Evolutionary conservation across 805 yeast genomes (phyloP).

Genomic region (Isabelozyma gotoi): DNA sequence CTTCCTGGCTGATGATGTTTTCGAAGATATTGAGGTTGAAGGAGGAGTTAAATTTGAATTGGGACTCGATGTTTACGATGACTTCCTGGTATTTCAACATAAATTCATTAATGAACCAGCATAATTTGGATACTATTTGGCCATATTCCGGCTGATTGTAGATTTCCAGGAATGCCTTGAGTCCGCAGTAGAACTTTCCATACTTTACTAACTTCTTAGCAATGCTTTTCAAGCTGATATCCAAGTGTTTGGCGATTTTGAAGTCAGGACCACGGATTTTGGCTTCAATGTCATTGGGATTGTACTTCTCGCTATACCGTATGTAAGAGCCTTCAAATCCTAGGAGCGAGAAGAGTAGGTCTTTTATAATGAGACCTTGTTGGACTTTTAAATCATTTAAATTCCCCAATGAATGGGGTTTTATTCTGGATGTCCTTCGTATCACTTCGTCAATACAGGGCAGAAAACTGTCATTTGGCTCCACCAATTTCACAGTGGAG

Average conservation of each 20-base stretch:
- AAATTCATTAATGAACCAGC: conserved; percentile 49
- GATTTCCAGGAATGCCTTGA: conserved; percentile 58
- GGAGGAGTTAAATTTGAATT: conserved; percentile 44
- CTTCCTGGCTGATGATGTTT: conserved; percentile 23
- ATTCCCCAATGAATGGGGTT: conserved; percentile 47
- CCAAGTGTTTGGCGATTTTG: conserved; percentile 68
- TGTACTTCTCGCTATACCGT: conserved; percentile 61
- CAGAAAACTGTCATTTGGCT: not conserved
- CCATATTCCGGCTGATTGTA: conserved; percentile 64
- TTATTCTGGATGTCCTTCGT: conserved; percentile 17
- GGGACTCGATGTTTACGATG: conserved; percentile 50
- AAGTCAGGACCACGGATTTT: conserved; percentile 71
- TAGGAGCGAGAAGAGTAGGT: conserved; percentile 62
- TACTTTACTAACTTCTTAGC: conserved; percentile 57
- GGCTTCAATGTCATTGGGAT: conserved; percentile 40
- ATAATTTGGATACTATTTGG: conserved; percentile 68
- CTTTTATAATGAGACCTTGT: conserved; percentile 72
- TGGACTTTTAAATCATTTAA: conserved; percentile 54
- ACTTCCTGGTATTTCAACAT: conserved; percentile 24
- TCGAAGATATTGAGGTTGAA: conserved; percentile 64
- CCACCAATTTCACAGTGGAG: not conserved
- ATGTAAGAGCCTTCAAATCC: conserved; percentile 81
- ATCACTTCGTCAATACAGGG: conserved; percentile 10
- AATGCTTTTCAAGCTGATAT: conserved; percentile 69
- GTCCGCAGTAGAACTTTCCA: conserved; percentile 63